These are phyloP conservation scores for Ogataea methanolica DNA, from an alignment of 805 yeast species.

Conservation along the genomic window DNA sequence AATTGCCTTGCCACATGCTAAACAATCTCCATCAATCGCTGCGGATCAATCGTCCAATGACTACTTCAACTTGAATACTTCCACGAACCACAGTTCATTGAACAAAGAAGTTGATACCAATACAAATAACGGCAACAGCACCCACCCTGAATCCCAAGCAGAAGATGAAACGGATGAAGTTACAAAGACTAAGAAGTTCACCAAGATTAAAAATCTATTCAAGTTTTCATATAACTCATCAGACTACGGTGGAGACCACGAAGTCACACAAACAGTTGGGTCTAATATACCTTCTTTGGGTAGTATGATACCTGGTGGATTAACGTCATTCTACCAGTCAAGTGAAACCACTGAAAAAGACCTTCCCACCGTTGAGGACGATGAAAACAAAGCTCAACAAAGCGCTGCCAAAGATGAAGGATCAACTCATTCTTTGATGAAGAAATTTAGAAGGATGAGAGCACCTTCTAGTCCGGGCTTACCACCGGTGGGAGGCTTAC, in stretches of 20 bases:
- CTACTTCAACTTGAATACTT: background rate
- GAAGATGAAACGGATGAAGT: conserved; percentile 15
- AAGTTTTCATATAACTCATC: conserved; percentile 19
- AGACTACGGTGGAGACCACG: conserved; percentile 4
- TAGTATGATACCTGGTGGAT: too few relatives aligned
- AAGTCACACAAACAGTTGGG: conserved; percentile 1
- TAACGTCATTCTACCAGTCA: too few relatives aligned
- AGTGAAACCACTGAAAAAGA: too few relatives aligned
- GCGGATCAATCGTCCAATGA: too few relatives aligned
- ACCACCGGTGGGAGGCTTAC: background rate
- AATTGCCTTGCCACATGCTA: conserved; percentile 10
- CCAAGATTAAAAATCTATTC: conserved; percentile 26
- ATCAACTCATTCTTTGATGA: conserved; percentile 24
- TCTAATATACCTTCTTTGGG: background rate
- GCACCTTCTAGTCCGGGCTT: conserved; percentile 28
- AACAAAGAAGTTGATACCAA: background rate
- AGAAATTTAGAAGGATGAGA: conserved; percentile 31
- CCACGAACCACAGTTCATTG: background rate
- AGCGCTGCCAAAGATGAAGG: conserved; percentile 6
- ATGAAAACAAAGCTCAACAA: too few relatives aligned
- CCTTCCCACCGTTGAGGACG: too few relatives aligned
- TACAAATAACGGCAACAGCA: background rate
- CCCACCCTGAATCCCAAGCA: conserved; percentile 1
- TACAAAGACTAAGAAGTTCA: conserved; percentile 17
- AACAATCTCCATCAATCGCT: background rate